A percentile compares a stretch with the other conserved stretches of the same genome.
phyloP scores from a whole-genome alignment of 345 rosid genomes.

The Trapa incisa region DNA sequence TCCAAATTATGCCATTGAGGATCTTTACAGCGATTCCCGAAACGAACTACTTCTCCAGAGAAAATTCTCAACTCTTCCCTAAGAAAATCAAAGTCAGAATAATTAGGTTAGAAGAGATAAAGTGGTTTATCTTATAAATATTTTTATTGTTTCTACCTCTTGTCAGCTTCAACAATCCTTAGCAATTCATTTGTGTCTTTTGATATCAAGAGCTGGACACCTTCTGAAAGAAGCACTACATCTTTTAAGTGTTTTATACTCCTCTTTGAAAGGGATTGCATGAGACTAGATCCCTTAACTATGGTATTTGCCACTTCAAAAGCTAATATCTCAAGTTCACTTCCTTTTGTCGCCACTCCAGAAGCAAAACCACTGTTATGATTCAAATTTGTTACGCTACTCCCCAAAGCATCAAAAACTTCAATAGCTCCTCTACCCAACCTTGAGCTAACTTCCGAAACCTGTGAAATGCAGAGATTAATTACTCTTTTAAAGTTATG shows the following conservation, averaged over 20 bases:
- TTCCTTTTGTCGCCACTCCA: conserved; percentile 61
- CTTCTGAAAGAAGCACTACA: conserved; percentile 52
- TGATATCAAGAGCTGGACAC: conserved; percentile 66
- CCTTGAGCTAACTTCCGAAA: conserved; percentile 55
- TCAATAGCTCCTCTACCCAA: conserved; percentile 82
- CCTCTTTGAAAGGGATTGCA: conserved; percentile 61
- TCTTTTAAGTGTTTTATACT: conserved; percentile 49
- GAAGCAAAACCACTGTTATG: conserved; percentile 51
- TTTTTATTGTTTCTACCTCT: conserved; percentile 35
- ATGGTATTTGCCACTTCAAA: conserved; percentile 90
- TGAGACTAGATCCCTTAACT: conserved; percentile 77
- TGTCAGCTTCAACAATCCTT: conserved; percentile 56
- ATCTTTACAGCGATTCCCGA: conserved; percentile 90
- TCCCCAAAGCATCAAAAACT: conserved; percentile 80
- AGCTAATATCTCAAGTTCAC: conserved; percentile 55
- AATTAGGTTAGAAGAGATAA: not conserved
- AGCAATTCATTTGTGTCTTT: conserved; percentile 62
- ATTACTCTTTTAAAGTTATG: not conserved
- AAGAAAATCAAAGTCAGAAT: conserved; percentile 7
- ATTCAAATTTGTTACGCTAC: conserved; percentile 86
- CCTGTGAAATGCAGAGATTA: conserved; percentile 20
- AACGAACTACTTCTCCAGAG: conserved; percentile 84
- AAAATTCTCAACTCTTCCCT: conserved; percentile 82
- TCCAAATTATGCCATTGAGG: conserved; percentile 89
- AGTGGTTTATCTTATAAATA: conserved; percentile 4